A percentile compares a stretch with the other conserved stretches of the same genome.
These are phyloP conservation scores for Isabelozyma gotoi DNA, from an alignment of 805 yeast genomes.

Conservation along the genomic window DNA sequence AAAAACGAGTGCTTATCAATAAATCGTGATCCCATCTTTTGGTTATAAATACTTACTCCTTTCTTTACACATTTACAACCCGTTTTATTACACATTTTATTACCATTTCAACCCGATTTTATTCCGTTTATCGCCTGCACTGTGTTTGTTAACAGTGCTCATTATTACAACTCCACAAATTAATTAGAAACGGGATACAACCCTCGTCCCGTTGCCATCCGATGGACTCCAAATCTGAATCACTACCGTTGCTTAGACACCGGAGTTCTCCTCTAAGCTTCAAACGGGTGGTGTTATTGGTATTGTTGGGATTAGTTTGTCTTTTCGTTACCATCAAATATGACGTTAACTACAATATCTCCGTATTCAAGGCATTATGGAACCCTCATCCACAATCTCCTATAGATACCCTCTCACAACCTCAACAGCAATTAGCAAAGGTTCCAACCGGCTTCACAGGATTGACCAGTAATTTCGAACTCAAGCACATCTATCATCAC, in stretches of 20 bases:
- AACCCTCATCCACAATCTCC: too few species aligned
- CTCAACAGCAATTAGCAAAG: not conserved
- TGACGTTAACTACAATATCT: not conserved
- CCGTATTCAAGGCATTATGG: not conserved
- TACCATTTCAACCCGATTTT: not conserved
- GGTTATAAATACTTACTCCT: not conserved
- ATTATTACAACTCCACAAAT: not conserved
- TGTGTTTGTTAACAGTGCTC: too few species aligned
- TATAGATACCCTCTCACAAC: not conserved
- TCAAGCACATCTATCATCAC: slow-evolving; percentile 64
- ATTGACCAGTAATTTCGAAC: slow-evolving; percentile 15
- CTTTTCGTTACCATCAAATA: not conserved
- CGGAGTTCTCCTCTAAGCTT: not conserved
- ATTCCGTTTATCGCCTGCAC: not conserved
- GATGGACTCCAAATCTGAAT: not conserved
- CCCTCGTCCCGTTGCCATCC: not conserved
- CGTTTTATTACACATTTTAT: too few species aligned
- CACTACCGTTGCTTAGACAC: not conserved
- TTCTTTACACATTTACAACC: not conserved
- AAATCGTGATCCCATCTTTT: not conserved
- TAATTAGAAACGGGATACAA: too few species aligned
- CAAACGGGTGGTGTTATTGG: not conserved
- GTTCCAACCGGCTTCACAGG: not conserved
- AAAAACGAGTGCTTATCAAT: not conserved
- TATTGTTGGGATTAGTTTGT: not conserved